Conservation (phyloP, 2,329 filamentous ascomycete genomes). For the Sclerotinia nivalis region DNA sequence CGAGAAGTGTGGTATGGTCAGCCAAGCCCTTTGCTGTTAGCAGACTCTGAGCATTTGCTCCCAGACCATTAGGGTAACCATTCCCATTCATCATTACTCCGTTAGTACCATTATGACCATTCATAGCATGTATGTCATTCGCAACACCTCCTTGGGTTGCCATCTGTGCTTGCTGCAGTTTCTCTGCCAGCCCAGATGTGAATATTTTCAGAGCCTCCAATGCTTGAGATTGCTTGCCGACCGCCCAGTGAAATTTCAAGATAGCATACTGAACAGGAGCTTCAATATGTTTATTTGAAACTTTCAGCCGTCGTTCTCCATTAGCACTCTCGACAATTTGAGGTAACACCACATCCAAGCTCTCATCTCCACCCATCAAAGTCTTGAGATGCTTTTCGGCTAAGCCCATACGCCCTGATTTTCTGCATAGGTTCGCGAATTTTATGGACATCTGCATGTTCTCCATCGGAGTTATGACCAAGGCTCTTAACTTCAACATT, state of each 20-base stretch:
- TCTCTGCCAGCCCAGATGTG: conserved; percentile 57
- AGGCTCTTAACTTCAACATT: conserved; percentile 90
- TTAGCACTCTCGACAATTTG: conserved; percentile 41
- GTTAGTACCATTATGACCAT: conserved; percentile 43
- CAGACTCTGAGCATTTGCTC: conserved; percentile 42
- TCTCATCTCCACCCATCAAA: conserved; percentile 72
- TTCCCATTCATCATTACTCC: conserved; percentile 48
- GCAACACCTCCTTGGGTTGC: conserved; percentile 36
- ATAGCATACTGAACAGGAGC: conserved; percentile 94
- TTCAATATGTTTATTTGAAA: conserved; percentile 32
- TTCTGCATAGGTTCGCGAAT: conserved; percentile 96
- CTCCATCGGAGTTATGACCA: conserved; percentile 88
- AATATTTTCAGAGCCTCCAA: conserved; percentile 60
- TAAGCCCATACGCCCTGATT: conserved; percentile 89
- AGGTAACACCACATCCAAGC: conserved; percentile 61
- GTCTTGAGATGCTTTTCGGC: conserved; percentile 94
- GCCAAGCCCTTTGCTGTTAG: conserved; percentile 49
- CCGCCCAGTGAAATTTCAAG: conserved; percentile 95
- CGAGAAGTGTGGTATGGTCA: conserved; percentile 71
- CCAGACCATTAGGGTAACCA: conserved; percentile 39
- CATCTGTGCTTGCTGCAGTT: conserved; percentile 37
- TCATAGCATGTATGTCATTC: conserved; percentile 38
- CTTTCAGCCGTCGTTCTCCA: conserved; percentile 30
- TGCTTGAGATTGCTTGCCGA: conserved; percentile 66
- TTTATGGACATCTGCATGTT: conserved; percentile 99